phyloP scores from a whole-genome alignment of 2,329 filamentous ascomycete species.

The Fusarium penzigii region DNA sequence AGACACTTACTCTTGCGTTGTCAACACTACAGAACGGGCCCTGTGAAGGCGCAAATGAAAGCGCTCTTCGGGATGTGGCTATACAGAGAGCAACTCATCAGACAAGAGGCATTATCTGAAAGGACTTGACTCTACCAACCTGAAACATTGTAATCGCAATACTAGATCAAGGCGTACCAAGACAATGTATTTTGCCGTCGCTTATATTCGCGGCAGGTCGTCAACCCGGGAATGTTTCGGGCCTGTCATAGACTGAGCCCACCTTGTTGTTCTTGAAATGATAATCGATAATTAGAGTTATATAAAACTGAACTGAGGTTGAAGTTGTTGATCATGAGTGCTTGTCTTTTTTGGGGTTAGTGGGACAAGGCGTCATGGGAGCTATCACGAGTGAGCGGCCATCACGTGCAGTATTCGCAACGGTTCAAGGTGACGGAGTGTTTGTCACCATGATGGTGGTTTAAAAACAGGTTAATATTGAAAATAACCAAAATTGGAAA shows the following conservation, averaged over 20 bases:
- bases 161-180: constrained; percentile 4
- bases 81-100: constrained; percentile 10
- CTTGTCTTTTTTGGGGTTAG: neutral
- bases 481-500: too few species aligned
- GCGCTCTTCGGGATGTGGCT: constrained; percentile 69
- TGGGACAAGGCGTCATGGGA: neutral
- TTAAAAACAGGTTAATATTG: too few species aligned
- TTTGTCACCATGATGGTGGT: too few species aligned
- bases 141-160: constrained; percentile 25
- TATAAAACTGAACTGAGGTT: neutral
- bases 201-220: neutral
- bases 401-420: neutral
- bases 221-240: too few species aligned
- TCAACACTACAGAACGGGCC: constrained; percentile 80
- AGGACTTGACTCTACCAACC: constrained; percentile 18
- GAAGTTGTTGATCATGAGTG: neutral
- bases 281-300: neutral
- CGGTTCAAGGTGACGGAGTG: neutral
- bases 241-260: too few species aligned
- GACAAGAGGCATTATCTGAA: neutral
- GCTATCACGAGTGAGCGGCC: neutral
- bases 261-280: too few species aligned
- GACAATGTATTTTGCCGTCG: neutral
- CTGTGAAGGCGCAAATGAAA: constrained; percentile 82
- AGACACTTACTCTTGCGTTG: constrained; percentile 67